A percentile compares a stretch with the other conserved stretches of the same genome.
These are phyloP conservation scores for Penicillium canescens DNA, from an alignment of 495 filamentous ascomycete genomes.

Conservation along the genomic window DNA sequence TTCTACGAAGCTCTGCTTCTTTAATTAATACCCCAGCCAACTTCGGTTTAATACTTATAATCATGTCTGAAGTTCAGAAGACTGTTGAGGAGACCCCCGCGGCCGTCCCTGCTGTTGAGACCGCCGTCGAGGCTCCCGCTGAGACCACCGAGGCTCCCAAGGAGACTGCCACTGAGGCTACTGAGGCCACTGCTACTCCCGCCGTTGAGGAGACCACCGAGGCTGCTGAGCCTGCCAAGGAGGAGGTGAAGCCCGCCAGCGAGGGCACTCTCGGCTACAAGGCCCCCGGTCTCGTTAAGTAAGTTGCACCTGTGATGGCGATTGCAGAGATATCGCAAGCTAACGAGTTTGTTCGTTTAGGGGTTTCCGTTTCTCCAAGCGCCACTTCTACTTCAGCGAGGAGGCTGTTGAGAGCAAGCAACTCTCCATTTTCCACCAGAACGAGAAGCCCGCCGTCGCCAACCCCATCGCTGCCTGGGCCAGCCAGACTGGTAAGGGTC, in stretches of 20 bases:
- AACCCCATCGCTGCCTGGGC: slow-evolving; percentile 86
- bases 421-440: slow-evolving; percentile 71
- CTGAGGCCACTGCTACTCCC: slow-evolving; percentile 16
- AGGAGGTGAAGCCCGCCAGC: slow-evolving; percentile 52
- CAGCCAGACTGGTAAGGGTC: slow-evolving; percentile 90
- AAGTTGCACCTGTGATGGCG: slow-evolving; percentile 39
- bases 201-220: slow-evolving; percentile 38
- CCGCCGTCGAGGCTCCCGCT: slow-evolving; percentile 36
- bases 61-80: slow-evolving; percentile 55
- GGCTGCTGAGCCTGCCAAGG: slow-evolving; percentile 50
- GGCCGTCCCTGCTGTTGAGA: slow-evolving; percentile 38
- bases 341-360: slow-evolving; percentile 38
- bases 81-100: slow-evolving; percentile 49
- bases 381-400: slow-evolving; percentile 91
- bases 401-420: slow-evolving; percentile 76
- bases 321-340: background rate
- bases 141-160: slow-evolving; percentile 28
- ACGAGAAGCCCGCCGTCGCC: slow-evolving; percentile 77
- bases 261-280: slow-evolving; percentile 86
- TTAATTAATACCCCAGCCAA: slow-evolving; percentile 37
- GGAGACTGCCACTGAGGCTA: slow-evolving; percentile 38
- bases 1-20: slow-evolving; percentile 31
- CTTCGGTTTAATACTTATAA: slow-evolving; percentile 32
- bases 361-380: slow-evolving; percentile 67
- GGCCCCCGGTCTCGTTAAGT: slow-evolving; percentile 89